Base-by-base conservation (phyloP, 2,329 filamentous ascomycete species). In the Epichloe sp. region DNA sequence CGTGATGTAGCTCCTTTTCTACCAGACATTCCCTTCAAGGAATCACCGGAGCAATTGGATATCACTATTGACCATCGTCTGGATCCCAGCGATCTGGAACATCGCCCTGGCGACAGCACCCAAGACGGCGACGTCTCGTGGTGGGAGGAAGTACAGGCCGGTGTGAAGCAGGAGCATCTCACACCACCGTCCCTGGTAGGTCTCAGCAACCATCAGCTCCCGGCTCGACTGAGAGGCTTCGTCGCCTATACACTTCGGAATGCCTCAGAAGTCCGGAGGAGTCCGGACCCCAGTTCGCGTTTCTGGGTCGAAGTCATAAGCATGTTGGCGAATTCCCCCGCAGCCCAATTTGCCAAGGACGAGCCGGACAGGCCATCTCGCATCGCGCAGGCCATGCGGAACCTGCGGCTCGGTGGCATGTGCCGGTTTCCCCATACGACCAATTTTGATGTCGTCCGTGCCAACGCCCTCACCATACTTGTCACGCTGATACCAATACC, bases 381-480 rank as follows among this genome's bases (percentile, higher is more conserved):
- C 46, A 47, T 54, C 23, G 50, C 52, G 37, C 52, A 50, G 34
- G 52, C 52, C 19, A 40, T 54, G 10, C 40, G 53, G 14, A 54
- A 54, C 36, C 21, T 54, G 12, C 40, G 34, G 10, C 50, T 45
- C 23, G 53, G 53, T 15, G 51, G 53, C 2, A 31, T 45, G n/a
- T 12, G n/a, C 12, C 44, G 44, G 11, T 52, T 54, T 44, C 50
- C 53, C n/a, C 53, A 52, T 41, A 48, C 50, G 41, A 36, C 53
- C 42, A 54, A 54, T 41, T 49, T 50, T 15, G 53, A 54, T 15
- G 45, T 50, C 21, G 50, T 54, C 44, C 50, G 53, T 5, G 44
- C 53, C 50, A 54, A 54, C 45, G 50, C 50, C 11, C 44, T 50
- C 37, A 48, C 53, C 31, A 48, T 52, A n/a, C 45, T 54, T n/a